These are phyloP conservation scores for Starmera pachycereana DNA, from an alignment of 805 yeast species.

Conservation along the genomic window DNA sequence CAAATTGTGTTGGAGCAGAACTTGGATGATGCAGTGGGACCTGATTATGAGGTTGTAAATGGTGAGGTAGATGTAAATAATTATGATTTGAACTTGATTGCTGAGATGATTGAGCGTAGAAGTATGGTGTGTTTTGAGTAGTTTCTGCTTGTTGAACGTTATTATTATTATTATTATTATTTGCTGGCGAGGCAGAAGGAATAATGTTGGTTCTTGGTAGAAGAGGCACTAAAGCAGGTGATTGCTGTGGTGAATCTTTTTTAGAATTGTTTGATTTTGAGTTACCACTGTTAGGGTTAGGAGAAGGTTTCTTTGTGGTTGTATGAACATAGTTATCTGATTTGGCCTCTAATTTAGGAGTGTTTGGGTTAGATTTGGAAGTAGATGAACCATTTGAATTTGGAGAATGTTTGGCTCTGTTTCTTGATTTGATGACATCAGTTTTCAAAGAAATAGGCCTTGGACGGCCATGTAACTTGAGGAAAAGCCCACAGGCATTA, in stretches of 20 bases:
- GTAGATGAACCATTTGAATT: slow-evolving; percentile 3
- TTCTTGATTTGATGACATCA: slow-evolving; percentile 85
- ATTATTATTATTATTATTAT: slow-evolving; percentile 3
- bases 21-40: slow-evolving; percentile 58
- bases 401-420: slow-evolving; percentile 54
- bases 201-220: slow-evolving; percentile 23
- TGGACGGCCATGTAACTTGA: slow-evolving; percentile 86
- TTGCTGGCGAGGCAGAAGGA: slow-evolving; percentile 7
- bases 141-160: slow-evolving; percentile 10
- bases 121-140: slow-evolving; percentile 5
- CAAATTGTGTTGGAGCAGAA: slow-evolving; percentile 63
- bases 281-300: slow-evolving; percentile 1
- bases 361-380: slow-evolving; percentile 11
- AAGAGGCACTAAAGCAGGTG: slow-evolving; percentile 32
- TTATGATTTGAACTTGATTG: slow-evolving; percentile 2
- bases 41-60: slow-evolving; percentile 20
- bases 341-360: slow-evolving; percentile 14
- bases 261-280: background rate
- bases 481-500: slow-evolving; percentile 87
- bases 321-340: slow-evolving; percentile 4
- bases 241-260: slow-evolving; percentile 5
- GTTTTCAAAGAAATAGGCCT: slow-evolving; percentile 88
- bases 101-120: slow-evolving; percentile 4
- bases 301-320: slow-evolving; percentile 4
- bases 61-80: slow-evolving; percentile 1